Percentiles rank a stretch among this genome's conserved stretches.
phyloP scores from a whole-genome alignment of 805 yeast species.

The Hyphopichia homilentoma region DNA sequence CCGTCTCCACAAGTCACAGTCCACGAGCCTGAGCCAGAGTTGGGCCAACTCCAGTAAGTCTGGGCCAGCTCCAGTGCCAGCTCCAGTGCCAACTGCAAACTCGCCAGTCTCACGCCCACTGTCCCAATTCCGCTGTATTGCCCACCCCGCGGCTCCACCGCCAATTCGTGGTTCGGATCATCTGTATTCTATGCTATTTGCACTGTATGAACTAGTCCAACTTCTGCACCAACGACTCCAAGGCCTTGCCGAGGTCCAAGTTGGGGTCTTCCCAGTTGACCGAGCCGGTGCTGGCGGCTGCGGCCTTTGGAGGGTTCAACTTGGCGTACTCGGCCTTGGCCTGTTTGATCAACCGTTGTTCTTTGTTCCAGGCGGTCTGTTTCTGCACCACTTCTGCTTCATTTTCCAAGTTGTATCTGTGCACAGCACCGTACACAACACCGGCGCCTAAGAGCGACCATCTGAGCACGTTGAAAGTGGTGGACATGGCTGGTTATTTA shows the following conservation, averaged over 20 bases:
- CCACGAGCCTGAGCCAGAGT: too few species aligned
- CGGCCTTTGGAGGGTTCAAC: conserved; percentile 41
- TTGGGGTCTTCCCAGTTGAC: conserved; percentile 85
- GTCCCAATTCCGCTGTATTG: too few species aligned
- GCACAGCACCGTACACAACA: conserved; percentile 81
- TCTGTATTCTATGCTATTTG: too few species aligned
- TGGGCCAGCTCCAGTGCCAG: too few species aligned
- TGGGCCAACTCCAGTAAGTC: too few species aligned
- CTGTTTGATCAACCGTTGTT: conserved; percentile 73
- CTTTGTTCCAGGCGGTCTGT: conserved; percentile 53
- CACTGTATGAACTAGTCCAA: conserved; percentile 27
- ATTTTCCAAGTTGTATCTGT: conserved; percentile 65
- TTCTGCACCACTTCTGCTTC: conserved; percentile 58
- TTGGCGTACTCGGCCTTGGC: conserved; percentile 89
- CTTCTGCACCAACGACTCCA: conserved; percentile 62
- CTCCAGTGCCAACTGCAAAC: too few species aligned
- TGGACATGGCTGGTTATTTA: conserved; percentile 21
- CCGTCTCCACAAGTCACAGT: too few species aligned
- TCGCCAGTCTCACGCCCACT: too few species aligned
- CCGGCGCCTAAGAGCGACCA: conserved; percentile 91
- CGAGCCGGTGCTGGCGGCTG: conserved; percentile 42
- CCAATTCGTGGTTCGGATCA: too few species aligned
- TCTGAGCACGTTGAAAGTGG: conserved; percentile 70
- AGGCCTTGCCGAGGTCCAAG: conserved; percentile 74
- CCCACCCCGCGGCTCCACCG: too few species aligned